A percentile compares a stretch with the other conserved stretches of the same genome.
phyloP scores from a whole-genome alignment of 495 filamentous ascomycete species.

The Penicillium canariense region DNA sequence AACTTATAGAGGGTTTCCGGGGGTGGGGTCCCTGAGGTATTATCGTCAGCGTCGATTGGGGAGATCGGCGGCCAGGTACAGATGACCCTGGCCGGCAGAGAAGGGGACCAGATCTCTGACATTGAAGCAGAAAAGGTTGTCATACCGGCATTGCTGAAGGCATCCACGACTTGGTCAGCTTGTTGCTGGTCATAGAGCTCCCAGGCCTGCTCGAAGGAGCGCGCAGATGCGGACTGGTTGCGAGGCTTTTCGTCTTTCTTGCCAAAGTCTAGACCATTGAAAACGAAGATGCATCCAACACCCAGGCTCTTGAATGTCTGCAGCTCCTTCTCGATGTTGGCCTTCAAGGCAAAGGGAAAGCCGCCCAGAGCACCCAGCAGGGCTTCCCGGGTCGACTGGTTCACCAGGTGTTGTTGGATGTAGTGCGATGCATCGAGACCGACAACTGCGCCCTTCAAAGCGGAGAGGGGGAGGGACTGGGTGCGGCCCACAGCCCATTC shows the following conservation, averaged over 20 bases:
- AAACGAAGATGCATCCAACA: conserved; percentile 78
- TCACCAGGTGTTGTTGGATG: conserved; percentile 69
- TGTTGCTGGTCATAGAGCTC: conserved; percentile 77
- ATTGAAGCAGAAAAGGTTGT: neutral
- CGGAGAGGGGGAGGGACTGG: conserved; percentile 56
- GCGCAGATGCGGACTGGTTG: conserved; percentile 42
- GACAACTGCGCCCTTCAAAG: conserved; percentile 67
- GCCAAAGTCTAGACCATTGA: conserved; percentile 77
- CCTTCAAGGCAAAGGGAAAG: conserved; percentile 71
- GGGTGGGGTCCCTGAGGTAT: conserved; percentile 50
- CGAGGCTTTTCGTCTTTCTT: conserved; percentile 63
- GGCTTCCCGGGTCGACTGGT: conserved; percentile 70
- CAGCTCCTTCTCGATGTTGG: conserved; percentile 71
- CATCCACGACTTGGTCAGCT: conserved; percentile 72
- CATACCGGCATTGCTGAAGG: conserved; percentile 81
- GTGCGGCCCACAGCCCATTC: conserved; percentile 53
- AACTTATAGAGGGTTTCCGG: conserved; percentile 64
- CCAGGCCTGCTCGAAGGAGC: conserved; percentile 68
- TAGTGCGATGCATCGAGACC: conserved; percentile 92
- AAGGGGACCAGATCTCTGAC: conserved; percentile 1
- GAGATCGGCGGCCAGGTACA: neutral
- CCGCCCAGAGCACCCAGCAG: conserved; percentile 88
- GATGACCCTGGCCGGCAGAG: neutral
- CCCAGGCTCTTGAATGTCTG: conserved; percentile 57
- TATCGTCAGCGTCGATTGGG: conserved; percentile 21